Conservation (phyloP, 441 rosid genomes). For the Arabidopsis lyrata region DNA sequence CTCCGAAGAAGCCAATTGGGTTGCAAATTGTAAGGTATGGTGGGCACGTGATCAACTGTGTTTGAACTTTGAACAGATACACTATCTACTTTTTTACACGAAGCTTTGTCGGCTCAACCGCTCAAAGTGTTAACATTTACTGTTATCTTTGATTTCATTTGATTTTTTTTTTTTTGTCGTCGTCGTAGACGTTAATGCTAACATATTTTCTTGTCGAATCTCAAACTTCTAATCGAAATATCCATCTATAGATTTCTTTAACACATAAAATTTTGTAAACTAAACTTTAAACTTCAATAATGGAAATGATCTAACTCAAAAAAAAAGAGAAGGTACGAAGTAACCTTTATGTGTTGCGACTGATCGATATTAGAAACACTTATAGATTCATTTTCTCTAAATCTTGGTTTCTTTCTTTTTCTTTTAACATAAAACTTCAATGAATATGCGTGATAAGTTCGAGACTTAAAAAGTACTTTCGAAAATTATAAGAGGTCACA, state of each 20-base stretch:
- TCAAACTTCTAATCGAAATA: too few relatives aligned
- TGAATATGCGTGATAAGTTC: too few relatives aligned
- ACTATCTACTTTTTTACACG: conserved; percentile 32
- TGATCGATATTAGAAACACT: neutral
- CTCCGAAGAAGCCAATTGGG: conserved; percentile 32
- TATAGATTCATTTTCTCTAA: neutral
- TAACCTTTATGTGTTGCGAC: neutral
- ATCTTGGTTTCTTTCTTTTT: neutral
- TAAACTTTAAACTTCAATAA: neutral
- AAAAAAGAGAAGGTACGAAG: neutral
- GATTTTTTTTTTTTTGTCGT: too few relatives aligned
- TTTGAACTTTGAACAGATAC: too few relatives aligned
- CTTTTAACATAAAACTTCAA: neutral
- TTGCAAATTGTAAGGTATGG: conserved; percentile 37
- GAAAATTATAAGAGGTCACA: too few relatives aligned
- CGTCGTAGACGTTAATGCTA: too few relatives aligned
- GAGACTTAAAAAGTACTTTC: too few relatives aligned
- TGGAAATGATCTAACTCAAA: neutral
- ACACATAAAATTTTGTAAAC: neutral
- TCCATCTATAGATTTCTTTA: too few relatives aligned
- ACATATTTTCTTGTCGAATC: too few relatives aligned
- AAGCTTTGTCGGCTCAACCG: conserved; percentile 38
- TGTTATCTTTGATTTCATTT: neutral
- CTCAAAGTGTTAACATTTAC: conserved; percentile 27
- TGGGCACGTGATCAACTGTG: conserved; percentile 35